Percentiles rank a stretch among this genome's conserved stretches.
phyloP scores from a whole-genome alignment of 805 yeast genomes.

The Yarrowia alimentaria region DNA sequence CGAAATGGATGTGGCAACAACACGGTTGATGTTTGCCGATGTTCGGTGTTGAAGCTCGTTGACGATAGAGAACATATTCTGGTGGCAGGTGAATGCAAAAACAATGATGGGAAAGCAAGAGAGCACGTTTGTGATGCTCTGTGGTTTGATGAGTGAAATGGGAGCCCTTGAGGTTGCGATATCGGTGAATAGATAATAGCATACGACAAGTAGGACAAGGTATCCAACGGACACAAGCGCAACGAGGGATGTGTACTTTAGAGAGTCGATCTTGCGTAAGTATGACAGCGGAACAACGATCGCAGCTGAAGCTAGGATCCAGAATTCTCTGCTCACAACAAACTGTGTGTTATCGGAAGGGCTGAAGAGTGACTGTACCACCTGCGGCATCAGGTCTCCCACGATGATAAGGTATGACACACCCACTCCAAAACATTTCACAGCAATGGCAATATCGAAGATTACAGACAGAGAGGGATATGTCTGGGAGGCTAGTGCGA shows the following conservation, averaged over 20 bases:
- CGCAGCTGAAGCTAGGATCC: constrained; percentile 48
- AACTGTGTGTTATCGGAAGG: constrained; percentile 30
- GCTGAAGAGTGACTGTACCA: constrained; percentile 36
- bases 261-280: constrained; percentile 71
- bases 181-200: constrained; percentile 64
- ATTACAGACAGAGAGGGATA: constrained; percentile 66
- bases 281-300: constrained; percentile 65
- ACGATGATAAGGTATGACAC: constrained; percentile 68
- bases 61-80: constrained; percentile 85
- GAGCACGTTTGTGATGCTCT: constrained; percentile 46
- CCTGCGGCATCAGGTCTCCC: constrained; percentile 70
- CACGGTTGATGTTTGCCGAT: constrained; percentile 45
- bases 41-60: constrained; percentile 70
- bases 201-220: constrained; percentile 66
- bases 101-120: constrained; percentile 86
- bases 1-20: constrained; percentile 55
- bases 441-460: constrained; percentile 70
- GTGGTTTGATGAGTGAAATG: constrained; percentile 50
- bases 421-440: constrained; percentile 81
- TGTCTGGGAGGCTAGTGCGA: constrained; percentile 62
- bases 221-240: constrained; percentile 81
- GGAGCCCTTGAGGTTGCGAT: constrained; percentile 52
- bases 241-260: constrained; percentile 79
- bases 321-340: constrained; percentile 43
- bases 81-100: constrained; percentile 94